A percentile compares a stretch with the other conserved stretches of the same genome.
phyloP scores from a whole-genome alignment of 371 early-diverging fungal genomes.

The Actinomortierella wolfii region DNA sequence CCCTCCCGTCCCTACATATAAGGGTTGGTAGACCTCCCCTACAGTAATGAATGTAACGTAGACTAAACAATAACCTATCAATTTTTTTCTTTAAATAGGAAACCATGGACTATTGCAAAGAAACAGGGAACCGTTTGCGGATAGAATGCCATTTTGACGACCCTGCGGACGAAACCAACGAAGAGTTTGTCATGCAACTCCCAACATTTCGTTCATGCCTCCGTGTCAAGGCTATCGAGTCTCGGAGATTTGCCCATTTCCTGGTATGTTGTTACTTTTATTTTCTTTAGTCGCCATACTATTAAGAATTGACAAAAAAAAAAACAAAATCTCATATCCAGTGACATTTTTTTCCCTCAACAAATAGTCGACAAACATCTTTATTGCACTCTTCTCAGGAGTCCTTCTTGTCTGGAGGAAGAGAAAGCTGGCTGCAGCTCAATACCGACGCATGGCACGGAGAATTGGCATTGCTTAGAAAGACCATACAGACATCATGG shows the following conservation, averaged over 20 bases:
- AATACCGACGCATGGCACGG: slow-evolving; percentile 40
- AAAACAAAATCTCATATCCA: neutral
- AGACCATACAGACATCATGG: neutral
- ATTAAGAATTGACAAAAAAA: neutral
- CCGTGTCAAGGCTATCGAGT: slow-evolving; percentile 39
- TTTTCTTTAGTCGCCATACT: no score
- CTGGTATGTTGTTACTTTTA: slow-evolving; percentile 24
- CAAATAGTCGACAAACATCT: slow-evolving; percentile 32
- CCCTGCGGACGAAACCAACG: slow-evolving; percentile 35
- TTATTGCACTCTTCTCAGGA: slow-evolving; percentile 34
- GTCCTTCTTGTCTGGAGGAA: slow-evolving; percentile 35
- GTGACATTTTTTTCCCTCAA: neutral
- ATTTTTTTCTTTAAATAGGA: no score
- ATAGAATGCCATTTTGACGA: slow-evolving; percentile 40
- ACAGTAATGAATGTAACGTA: no score
- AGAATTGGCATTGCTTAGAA: slow-evolving; percentile 41
- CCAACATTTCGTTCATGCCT: slow-evolving; percentile 28
- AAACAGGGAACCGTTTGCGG: slow-evolving; percentile 34
- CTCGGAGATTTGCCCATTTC: slow-evolving; percentile 38
- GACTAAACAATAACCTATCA: no score
- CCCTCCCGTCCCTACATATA: no score
- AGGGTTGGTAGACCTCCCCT: no score
- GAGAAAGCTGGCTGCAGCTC: slow-evolving; percentile 43
- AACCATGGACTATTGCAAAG: slow-evolving; percentile 23
- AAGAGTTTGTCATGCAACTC: slow-evolving; percentile 33